Evolutionary conservation across 2,329 filamentous ascomycete species (phyloP).

Genomic region (Fusarium odoratissimum): DNA sequence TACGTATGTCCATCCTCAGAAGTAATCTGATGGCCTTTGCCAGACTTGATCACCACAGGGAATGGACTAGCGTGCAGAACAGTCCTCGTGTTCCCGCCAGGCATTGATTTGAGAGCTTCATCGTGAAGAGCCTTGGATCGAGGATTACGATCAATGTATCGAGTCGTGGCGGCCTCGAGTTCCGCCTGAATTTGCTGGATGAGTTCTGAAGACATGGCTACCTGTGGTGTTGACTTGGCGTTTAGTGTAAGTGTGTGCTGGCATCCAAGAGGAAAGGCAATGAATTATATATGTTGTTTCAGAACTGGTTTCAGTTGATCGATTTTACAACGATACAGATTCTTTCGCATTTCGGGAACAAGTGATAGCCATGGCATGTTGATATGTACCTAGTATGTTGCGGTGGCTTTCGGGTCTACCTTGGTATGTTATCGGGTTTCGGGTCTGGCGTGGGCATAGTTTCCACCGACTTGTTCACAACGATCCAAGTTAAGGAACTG

Average conservation of each 20-base stretch:
- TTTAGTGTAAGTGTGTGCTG: neutral
- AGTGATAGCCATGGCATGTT: neutral
- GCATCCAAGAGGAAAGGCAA: neutral
- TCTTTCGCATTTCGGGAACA: slow-evolving; percentile 25
- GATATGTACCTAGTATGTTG: neutral
- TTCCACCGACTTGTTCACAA: neutral
- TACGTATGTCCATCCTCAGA: slow-evolving; percentile 56
- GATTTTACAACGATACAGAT: neutral
- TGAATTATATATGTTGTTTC: neutral
- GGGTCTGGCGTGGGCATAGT: slow-evolving; percentile 20
- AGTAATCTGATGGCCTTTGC: slow-evolving; percentile 50
- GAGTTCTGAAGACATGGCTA: slow-evolving; percentile 36
- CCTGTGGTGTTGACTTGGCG: neutral
- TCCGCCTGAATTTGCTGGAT: slow-evolving; percentile 40
- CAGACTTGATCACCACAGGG: slow-evolving; percentile 55
- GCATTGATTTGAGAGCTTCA: slow-evolving; percentile 51
- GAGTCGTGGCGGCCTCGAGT: slow-evolving; percentile 48
- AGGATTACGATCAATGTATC: slow-evolving; percentile 53
- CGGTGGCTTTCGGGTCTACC: slow-evolving; percentile 21
- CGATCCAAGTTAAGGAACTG: neutral
- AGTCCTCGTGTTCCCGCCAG: slow-evolving; percentile 61
- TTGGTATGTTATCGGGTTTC: slow-evolving; percentile 27
- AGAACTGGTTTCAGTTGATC: neutral
- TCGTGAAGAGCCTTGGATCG: slow-evolving; percentile 54
- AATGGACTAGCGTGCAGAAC: slow-evolving; percentile 59